Evolutionary conservation across 495 filamentous ascomycete species (phyloP).

Genomic region (Podospora pseudocomata): DNA sequence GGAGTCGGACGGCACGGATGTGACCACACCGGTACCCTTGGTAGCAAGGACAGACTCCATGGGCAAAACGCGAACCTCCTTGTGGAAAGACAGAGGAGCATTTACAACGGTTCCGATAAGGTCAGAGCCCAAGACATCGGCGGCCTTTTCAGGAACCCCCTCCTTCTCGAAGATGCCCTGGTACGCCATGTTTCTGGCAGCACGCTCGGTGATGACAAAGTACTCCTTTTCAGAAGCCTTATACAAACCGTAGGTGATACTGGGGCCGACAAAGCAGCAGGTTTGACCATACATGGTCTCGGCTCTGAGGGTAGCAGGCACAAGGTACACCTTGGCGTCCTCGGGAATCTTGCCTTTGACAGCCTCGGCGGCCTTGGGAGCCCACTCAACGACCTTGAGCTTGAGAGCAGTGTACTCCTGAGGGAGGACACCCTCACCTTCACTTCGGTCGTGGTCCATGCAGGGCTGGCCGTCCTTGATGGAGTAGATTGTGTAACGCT

Average conservation of each 20-base stretch:
- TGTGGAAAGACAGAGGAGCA: conserved; percentile 87
- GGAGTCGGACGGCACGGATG: conserved; percentile 90
- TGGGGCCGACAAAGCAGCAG: conserved; percentile 89
- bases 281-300: conserved; percentile 99
- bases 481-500: conserved; percentile 90
- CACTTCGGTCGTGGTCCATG: conserved; percentile 92
- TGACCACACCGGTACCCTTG: conserved; percentile 96
- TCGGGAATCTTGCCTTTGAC: conserved; percentile 77
- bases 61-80: conserved; percentile 78
- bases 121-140: conserved; percentile 69
- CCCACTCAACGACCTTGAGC: conserved; percentile 84
- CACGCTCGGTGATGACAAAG: conserved; percentile 78
- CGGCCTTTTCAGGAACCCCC: conserved; percentile 69
- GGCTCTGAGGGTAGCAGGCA: conserved; percentile 86
- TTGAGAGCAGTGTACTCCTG: conserved; percentile 94
- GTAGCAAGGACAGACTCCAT: conserved; percentile 90
- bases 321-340: conserved; percentile 77
- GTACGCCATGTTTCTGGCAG: conserved; percentile 94
- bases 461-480: conserved; percentile 97
- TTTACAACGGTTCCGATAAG: conserved; percentile 81
- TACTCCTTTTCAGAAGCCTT: conserved; percentile 80
- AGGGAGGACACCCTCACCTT: conserved; percentile 84
- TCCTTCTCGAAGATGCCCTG: conserved; percentile 77
- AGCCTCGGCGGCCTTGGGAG: conserved; percentile 61
- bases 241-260: conserved; percentile 73